These are phyloP conservation scores for Massarina eburnea DNA, from an alignment of 2,329 filamentous ascomycete species.

Conservation along the genomic window DNA sequence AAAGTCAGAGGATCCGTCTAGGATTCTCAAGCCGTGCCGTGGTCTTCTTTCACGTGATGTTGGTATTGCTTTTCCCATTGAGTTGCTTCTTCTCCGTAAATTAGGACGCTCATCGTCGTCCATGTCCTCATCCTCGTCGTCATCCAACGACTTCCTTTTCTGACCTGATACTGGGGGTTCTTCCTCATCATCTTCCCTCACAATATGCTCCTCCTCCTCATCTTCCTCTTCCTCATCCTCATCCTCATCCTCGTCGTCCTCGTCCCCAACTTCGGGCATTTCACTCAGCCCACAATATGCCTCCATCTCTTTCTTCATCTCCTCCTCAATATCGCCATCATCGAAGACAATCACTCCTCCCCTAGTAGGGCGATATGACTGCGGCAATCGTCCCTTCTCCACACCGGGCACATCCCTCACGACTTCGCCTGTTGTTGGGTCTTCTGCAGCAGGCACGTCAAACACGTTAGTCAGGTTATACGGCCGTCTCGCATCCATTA, in stretches of 20 bases:
- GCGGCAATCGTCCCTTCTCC: conserved; percentile 69
- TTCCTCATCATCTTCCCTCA: conserved; percentile 43
- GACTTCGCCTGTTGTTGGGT: conserved; percentile 52
- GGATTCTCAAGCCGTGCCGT: conserved; percentile 57
- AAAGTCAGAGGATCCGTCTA: conserved; percentile 42
- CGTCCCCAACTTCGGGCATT: conserved; percentile 87
- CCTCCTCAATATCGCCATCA: conserved; percentile 91
- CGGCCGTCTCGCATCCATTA: conserved; percentile 85
- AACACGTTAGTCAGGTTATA: conserved; percentile 97
- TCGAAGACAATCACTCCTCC: conserved; percentile 94
- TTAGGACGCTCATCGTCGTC: conserved; percentile 75
- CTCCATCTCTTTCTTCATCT: conserved; percentile 70
- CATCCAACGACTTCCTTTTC: conserved; percentile 54
- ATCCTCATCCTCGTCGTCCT: conserved; percentile 62
- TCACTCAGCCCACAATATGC: conserved; percentile 84
- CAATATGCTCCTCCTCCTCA: conserved; percentile 29
- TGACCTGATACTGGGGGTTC: conserved; percentile 40
- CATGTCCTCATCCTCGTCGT: conserved; percentile 62
- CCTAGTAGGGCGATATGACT: conserved; percentile 72
- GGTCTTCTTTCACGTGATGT: conserved; percentile 66
- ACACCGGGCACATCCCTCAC: conserved; percentile 65
- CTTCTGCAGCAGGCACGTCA: conserved; percentile 57
- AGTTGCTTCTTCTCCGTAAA: conserved; percentile 85
- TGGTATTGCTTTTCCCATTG: conserved; percentile 66
- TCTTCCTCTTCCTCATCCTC: conserved; percentile 50